A percentile compares a stretch with the other conserved stretches of the same genome.
Evolutionary conservation across 202 grass and related monocot species (phyloP).

Genomic region (Carex sylvatica): DNA sequence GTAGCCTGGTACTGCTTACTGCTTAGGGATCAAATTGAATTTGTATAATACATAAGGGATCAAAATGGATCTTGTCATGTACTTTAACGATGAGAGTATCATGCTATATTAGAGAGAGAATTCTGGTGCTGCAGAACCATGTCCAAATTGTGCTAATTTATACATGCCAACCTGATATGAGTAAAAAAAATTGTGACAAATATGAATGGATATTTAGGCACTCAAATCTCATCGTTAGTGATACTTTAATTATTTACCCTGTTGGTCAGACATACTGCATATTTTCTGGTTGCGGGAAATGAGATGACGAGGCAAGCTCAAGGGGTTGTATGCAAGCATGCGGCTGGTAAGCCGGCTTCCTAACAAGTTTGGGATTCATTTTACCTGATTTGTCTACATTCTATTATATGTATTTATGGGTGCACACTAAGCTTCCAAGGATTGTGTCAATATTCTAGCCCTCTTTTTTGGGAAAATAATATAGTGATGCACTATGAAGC

Average conservation of each 20-base stretch:
- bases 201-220: constrained; percentile 6
- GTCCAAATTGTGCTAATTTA: not conserved
- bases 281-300: constrained; percentile 81
- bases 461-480: constrained; percentile 7
- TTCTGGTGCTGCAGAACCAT: not conserved
- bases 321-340: constrained; percentile 21
- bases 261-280: constrained; percentile 77
- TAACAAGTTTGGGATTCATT: constrained; percentile 11
- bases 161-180: constrained; percentile 20
- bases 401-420: not conserved
- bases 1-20: not conserved
- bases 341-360: constrained; percentile 7
- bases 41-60: not conserved
- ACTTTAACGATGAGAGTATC: not conserved
- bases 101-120: not conserved
- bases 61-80: not conserved
- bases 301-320: constrained; percentile 64
- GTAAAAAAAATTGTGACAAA: not conserved
- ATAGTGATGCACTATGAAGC: not conserved
- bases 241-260: constrained; percentile 12
- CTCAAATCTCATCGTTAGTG: constrained; percentile 9
- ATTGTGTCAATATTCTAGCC: not conserved
- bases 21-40: not conserved
- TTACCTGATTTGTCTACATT: constrained; percentile 12
- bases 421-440: not conserved